Evolutionary conservation across 805 yeast genomes (phyloP), one percentile per base, ranked within the genome.

Genomic region (Yarrowia sp.): DNA sequence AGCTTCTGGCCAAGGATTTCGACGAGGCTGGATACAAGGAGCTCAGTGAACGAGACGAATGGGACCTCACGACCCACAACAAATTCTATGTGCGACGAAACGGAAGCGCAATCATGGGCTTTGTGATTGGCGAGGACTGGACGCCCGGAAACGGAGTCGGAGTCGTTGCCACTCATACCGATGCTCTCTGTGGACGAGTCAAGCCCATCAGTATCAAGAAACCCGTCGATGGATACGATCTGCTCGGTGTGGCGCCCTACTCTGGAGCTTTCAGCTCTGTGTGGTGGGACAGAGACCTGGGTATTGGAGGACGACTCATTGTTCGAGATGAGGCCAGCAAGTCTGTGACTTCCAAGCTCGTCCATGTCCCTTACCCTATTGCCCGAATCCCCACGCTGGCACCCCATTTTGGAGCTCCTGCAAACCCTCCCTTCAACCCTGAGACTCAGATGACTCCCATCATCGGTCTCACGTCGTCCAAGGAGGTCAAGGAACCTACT

Each of bases 311-410:
- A 58, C 82, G 91, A 70, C 84, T 91, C 16, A 79, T 89, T 70
- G 84, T 86, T 64, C 83, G 80, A 72, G 77, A 77, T 22, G 77
- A 75, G 16, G 78, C 75, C 7, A 26, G 26, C 26, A 63, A 63
- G 45, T 65, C 72, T 3, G 73, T 78, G 69, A 69, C 72, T 66
- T 74, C 79, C 58, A 77, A 77, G 73, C 77, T 81, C 15, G 81
- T 81, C 19, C 76, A 76, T 19, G 72, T 79, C 40, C 80, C 80
- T 10, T 76, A 78, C 70, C 83, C 83, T 22, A 72, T 91, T 73
- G 97, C 93, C 14, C 87, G 87, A 73, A 89, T 91, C 67, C 96
- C 97, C 5, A 84, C 94, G 1, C 82, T 92, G 75, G 97, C 97
- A 7, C 93, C 93, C 3, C 97, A 91, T 79, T 92, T 91, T 77